Evolutionary conservation across 352 stramenopile genomes (phyloP).

Genomic region (Globisporangium middletonii): DNA sequence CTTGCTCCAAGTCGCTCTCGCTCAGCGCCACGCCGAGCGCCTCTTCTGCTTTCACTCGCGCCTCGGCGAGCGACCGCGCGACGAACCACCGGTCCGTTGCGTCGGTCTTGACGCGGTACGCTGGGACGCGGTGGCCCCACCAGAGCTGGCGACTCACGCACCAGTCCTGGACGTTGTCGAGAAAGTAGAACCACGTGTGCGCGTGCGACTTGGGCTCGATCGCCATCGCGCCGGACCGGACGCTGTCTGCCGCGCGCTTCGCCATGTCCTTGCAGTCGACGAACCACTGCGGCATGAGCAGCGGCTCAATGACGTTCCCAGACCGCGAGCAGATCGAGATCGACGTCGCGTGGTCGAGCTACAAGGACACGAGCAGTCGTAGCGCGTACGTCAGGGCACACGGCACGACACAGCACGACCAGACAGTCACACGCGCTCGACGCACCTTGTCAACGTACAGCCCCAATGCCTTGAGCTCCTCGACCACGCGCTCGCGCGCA

Average conservation of each 20-base stretch:
- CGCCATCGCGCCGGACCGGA: conserved; percentile 91
- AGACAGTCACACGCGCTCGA: conserved; percentile 31
- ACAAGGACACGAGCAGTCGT: conserved; percentile 11
- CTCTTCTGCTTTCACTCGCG: conserved; percentile 81
- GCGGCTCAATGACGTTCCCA: conserved; percentile 98
- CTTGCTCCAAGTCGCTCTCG: conserved; percentile 90
- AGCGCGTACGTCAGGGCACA: not conserved
- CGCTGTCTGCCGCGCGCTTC: conserved; percentile 89
- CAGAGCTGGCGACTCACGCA: conserved; percentile 99
- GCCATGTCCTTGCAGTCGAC: conserved; percentile 92
- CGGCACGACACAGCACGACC: not conserved
- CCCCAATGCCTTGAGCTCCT: conserved; percentile 82
- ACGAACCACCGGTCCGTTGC: conserved; percentile 92
- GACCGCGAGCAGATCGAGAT: conserved; percentile 97
- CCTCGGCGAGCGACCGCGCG: conserved; percentile 88
- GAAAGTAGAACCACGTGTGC: conserved; percentile 96
- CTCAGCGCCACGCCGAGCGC: conserved; percentile 65
- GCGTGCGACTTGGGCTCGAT: conserved; percentile 93
- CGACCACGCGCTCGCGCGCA: conserved; percentile 86
- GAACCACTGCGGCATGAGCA: conserved; percentile 99
- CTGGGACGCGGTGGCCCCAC: conserved; percentile 99
- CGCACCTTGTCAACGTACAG: conserved; percentile 93
- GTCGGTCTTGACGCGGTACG: conserved; percentile 85
- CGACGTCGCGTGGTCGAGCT: conserved; percentile 65
- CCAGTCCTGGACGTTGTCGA: conserved; percentile 99